phyloP scores from a whole-genome alignment of 305 asterid genomes.

The Rubia peregrina region DNA sequence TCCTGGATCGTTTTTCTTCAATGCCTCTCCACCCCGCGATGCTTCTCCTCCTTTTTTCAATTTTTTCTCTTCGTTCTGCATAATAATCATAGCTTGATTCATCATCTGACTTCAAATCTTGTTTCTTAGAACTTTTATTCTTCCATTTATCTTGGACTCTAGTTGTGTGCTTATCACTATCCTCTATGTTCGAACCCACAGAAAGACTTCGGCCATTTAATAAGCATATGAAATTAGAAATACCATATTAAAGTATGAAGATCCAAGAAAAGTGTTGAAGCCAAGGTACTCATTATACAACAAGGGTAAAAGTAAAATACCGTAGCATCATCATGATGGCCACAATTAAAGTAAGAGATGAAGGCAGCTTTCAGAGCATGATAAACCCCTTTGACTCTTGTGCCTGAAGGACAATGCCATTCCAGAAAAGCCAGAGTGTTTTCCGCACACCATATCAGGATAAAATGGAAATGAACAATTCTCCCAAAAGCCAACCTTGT shows the following conservation, averaged over 20 bases:
- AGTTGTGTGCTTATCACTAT: conserved; percentile 35
- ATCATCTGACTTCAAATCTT: conserved; percentile 50
- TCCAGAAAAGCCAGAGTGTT: no score
- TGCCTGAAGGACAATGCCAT: conserved; percentile 36
- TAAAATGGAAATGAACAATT: no score
- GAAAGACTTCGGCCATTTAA: conserved; percentile 35
- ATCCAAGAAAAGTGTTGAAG: background rate
- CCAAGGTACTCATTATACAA: background rate
- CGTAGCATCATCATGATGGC: conserved; percentile 96
- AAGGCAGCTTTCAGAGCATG: conserved; percentile 84
- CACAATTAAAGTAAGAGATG: conserved; percentile 79
- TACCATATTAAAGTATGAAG: background rate
- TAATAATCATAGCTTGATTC: conserved; percentile 69
- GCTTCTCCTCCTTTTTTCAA: no score
- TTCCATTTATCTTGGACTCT: conserved; percentile 57
- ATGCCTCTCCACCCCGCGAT: no score
- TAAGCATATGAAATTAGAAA: background rate
- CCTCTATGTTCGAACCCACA: conserved; percentile 42
- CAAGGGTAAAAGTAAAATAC: conserved; percentile 33
- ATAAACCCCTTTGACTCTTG: conserved; percentile 57
- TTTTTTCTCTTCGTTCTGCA: conserved; percentile 63
- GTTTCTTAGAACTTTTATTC: conserved; percentile 48
- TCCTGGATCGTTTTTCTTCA: conserved; percentile 53
- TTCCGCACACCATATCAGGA: no score
- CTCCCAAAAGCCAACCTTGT: no score